These are phyloP conservation scores for Sparassis latifolia DNA, from an alignment of 1,284 basidiomycete species.

Conservation along the genomic window DNA sequence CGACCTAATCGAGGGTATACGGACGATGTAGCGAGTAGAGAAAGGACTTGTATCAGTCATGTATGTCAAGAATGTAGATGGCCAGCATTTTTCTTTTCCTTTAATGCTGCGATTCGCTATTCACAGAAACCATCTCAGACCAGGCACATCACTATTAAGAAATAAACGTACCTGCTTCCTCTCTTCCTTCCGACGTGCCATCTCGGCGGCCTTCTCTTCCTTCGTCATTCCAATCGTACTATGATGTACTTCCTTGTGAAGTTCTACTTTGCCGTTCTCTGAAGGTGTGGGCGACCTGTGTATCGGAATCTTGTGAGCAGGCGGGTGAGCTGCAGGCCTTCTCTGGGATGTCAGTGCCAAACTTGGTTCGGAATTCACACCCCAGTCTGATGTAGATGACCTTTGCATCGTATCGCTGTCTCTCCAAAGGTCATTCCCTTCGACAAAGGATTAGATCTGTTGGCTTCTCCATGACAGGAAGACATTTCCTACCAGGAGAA, in stretches of 20 bases:
- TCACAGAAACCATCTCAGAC: neutral
- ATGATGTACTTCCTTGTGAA: conserved; percentile 11
- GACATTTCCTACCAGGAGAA: too few species aligned
- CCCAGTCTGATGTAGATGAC: neutral
- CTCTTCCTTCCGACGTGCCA: conserved; percentile 85
- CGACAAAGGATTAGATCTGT: too few species aligned
- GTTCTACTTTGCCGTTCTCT: conserved; percentile 16
- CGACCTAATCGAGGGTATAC: neutral
- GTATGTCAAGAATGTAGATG: neutral
- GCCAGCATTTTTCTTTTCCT: conserved; percentile 23
- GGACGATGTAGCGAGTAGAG: neutral
- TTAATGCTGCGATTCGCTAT: conserved; percentile 27
- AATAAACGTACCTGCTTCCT: conserved; percentile 59
- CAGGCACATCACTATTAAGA: neutral
- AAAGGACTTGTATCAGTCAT: neutral
- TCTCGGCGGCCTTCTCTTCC: conserved; percentile 85
- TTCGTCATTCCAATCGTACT: conserved; percentile 53
- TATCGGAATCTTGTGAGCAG: conserved; percentile 10
- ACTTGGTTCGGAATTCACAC: neutral
- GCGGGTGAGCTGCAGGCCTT: neutral
- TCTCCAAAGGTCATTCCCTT: too few species aligned
- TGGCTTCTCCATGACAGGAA: too few species aligned
- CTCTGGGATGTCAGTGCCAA: too few species aligned
- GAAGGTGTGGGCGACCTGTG: conserved; percentile 20
- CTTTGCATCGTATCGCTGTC: too few species aligned